Base-by-base conservation (phyloP, 805 yeast species). In the Sugiyamaella valdiviana region DNA sequence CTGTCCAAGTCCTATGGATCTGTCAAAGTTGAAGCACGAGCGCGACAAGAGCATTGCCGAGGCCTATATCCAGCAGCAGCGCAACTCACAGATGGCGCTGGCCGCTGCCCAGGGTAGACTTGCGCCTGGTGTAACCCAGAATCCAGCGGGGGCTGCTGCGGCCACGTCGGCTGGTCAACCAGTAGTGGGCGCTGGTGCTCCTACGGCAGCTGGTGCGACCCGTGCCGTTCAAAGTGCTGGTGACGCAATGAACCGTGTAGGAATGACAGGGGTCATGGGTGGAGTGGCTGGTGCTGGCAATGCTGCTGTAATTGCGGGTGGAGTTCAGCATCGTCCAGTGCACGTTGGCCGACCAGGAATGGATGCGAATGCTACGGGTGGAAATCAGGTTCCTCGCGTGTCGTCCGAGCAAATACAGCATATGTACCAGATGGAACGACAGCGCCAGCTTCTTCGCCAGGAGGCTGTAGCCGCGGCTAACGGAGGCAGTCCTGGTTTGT, bases 31-130 rank as follows among this genome's bases (percentile, higher is more conserved):
- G 69, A 91, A 91, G 64, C 79, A 72, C 55, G 96, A 91, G 55
- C 74, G 95, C 50, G 98, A 91, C 59, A 83, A 82, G 63, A 83
- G 93, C 0, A 75, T 85, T 16, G 88, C 89, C 54, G 95, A 87
- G 55, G 65, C 61, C 21, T 63, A 66, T 45, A 58, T 59, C 2
- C 64, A 60, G 51, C 68, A 59, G 44, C 59, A 57, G 45, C 49
- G 55, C 22, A 49, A 46, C 43, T 42, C 49, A 19, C 53, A 48
- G 40, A 26, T 26, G 32, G 32, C 32, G 9, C 14, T 26, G 32
- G 32, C 32, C 14, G 14, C n/a, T 7, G 32, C 48, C 39, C 17
- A 47, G 59, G 16, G 29, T 15, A n/a, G 32, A n/a, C 50, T 32
- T 37, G 54, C 51, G 5, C 46, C 57, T n/a, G 56, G 51, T 20